Conservation (phyloP, 1,139 yeast genomes). For the Scheffersomyces titani region DNA sequence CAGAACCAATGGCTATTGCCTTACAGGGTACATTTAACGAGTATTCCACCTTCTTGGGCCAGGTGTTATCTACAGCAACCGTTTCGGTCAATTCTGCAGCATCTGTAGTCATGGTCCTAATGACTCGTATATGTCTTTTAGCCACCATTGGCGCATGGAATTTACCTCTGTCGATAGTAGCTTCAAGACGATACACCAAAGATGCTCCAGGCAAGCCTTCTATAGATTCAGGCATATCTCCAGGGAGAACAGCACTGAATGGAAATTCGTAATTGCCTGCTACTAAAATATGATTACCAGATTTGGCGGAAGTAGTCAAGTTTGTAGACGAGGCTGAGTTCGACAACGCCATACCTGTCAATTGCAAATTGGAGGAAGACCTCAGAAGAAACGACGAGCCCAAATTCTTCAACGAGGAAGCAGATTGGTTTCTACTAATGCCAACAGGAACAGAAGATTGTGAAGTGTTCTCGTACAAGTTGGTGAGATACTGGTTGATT, state of each 20-base stretch:
- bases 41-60: constrained; percentile 95
- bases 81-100: constrained; percentile 88
- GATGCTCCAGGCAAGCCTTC: constrained; percentile 90
- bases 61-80: constrained; percentile 89
- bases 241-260: constrained; percentile 82
- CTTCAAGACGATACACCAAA: constrained; percentile 74
- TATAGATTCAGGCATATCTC: constrained; percentile 81
- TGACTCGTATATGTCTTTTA: constrained; percentile 73
- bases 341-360: constrained; percentile 13
- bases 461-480: constrained; percentile 28
- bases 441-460: constrained; percentile 3
- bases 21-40: constrained; percentile 82
- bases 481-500: constrained; percentile 32
- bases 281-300: constrained; percentile 34
- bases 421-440: constrained; percentile 25
- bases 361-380: constrained; percentile 30
- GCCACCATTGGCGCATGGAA: constrained; percentile 66
- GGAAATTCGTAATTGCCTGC: constrained; percentile 92
- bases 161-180: constrained; percentile 81
- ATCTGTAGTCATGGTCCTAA: constrained; percentile 89
- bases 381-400: constrained; percentile 33
- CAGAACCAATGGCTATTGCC: constrained; percentile 88
- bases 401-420: constrained; percentile 36
- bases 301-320: constrained; percentile 19
- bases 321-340: constrained; percentile 9